These are phyloP conservation scores for Penicillium verrucosum DNA, from an alignment of 2,329 filamentous ascomycete genomes.

Conservation along the genomic window DNA sequence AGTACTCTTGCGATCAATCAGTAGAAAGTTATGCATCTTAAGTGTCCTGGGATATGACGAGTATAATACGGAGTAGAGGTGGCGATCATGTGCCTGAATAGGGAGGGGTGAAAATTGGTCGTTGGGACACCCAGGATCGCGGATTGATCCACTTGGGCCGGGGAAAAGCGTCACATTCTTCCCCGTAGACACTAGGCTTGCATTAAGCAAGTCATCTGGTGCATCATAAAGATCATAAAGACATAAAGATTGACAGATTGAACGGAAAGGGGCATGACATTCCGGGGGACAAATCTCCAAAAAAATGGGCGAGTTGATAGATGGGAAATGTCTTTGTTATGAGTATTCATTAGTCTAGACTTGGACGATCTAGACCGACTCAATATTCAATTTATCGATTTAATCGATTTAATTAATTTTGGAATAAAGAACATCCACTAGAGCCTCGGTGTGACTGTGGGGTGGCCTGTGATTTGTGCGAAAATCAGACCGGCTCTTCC, in stretches of 20 bases:
- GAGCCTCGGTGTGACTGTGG: neutral
- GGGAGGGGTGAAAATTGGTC: neutral
- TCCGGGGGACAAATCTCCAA: neutral
- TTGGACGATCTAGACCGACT: neutral
- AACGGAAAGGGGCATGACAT: neutral
- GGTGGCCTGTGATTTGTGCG: slow-evolving; percentile 12
- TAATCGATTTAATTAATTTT: neutral
- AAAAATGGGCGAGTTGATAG: neutral
- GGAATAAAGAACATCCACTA: neutral
- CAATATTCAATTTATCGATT: neutral
- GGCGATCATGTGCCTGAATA: slow-evolving; percentile 3
- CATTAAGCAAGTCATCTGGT: slow-evolving; percentile 9
- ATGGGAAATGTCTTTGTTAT: slow-evolving; percentile 6
- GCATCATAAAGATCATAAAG: neutral
- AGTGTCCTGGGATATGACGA: neutral
- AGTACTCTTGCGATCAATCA: slow-evolving; percentile 1
- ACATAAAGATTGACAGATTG: neutral
- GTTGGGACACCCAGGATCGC: slow-evolving; percentile 5
- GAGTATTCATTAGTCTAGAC: neutral
- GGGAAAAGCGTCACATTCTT: slow-evolving; percentile 9
- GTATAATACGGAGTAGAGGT: neutral
- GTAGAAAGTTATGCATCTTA: neutral
- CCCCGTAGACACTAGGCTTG: slow-evolving; percentile 3
- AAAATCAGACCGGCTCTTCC: neutral
- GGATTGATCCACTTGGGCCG: slow-evolving; percentile 16